Evolutionary conservation across 169 alveolate genomes (phyloP).

Genomic region (Hepatocystis sp.): DNA sequence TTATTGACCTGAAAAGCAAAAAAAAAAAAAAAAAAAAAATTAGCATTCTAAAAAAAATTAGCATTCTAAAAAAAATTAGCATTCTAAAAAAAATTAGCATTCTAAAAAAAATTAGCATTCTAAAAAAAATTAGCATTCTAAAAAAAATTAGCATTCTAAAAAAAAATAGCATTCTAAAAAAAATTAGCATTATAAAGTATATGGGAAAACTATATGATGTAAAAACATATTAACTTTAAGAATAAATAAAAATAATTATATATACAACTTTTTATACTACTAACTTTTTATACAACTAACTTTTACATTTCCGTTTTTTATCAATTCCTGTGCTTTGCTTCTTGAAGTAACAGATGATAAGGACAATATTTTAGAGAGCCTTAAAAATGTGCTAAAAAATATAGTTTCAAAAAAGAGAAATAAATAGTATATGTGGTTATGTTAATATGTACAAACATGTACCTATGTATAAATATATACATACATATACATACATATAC

Average conservation of each 20-base stretch:
- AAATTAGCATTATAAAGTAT: too few species aligned
- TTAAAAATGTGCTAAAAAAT: slow-evolving; percentile 17
- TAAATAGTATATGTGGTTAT: background rate
- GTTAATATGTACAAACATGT: background rate
- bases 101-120: background rate
- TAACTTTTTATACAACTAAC: too few species aligned
- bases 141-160: too few species aligned
- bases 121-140: too few species aligned
- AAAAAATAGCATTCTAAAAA: too few species aligned
- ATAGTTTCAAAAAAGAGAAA: background rate
- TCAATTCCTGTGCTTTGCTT: slow-evolving; percentile 66
- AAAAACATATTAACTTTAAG: background rate
- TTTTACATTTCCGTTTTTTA: slow-evolving; percentile 44
- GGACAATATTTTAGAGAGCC: slow-evolving; percentile 58
- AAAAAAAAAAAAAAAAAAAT: background rate
- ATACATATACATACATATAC: too few species aligned
- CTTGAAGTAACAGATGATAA: slow-evolving; percentile 58
- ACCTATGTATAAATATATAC: too few species aligned
- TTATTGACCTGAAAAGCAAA: slow-evolving; percentile 21
- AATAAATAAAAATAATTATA: background rate
- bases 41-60: background rate
- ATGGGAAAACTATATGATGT: too few species aligned
- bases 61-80: background rate
- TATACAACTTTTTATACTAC: background rate
- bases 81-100: background rate